Conservation (phyloP, 2,329 filamentous ascomycete species). For the Neonectria coccinea region DNA sequence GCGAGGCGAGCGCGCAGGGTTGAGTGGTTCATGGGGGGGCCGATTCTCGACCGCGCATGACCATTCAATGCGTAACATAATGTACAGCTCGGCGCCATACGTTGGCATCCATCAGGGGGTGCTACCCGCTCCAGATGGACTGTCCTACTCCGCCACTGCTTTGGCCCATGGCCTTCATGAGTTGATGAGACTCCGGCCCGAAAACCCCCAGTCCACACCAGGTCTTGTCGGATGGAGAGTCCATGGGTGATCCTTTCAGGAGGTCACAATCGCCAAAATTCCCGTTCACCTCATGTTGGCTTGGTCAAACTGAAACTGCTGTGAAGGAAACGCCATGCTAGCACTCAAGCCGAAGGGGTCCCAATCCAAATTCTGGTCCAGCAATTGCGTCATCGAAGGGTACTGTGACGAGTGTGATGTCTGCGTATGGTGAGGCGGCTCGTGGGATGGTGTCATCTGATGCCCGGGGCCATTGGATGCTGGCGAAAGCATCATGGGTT, state of each 20-base stretch:
- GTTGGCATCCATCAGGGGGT: not conserved
- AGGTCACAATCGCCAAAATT: constrained; percentile 15
- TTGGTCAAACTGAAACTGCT: constrained; percentile 81
- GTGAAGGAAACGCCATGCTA: constrained; percentile 93
- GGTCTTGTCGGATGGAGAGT: not conserved
- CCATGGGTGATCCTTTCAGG: not conserved
- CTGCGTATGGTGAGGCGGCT: constrained; percentile 49
- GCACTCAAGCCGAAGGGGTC: constrained; percentile 94
- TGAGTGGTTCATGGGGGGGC: constrained; percentile 1
- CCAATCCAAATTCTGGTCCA: constrained; percentile 88
- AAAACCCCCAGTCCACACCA: not conserved
- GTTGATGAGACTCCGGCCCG: not conserved
- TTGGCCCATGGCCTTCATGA: not conserved
- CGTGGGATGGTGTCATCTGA: constrained; percentile 53
- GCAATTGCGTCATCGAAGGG: constrained; percentile 70
- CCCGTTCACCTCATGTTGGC: constrained; percentile 61
- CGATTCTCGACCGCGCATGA: constrained; percentile 8
- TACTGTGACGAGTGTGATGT: constrained; percentile 60
- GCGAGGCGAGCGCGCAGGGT: not conserved
- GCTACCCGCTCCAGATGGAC: not conserved
- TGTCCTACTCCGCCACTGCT: not conserved
- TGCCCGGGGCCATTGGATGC: constrained; percentile 53
- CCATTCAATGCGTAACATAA: not conserved
- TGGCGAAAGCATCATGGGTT: constrained; percentile 57
- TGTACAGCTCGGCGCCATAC: not conserved